A percentile compares a stretch with the other conserved stretches of the same genome.
Evolutionary conservation across 1,284 basidiomycete genomes (phyloP).

Genomic region (Stereum hirsutum): DNA sequence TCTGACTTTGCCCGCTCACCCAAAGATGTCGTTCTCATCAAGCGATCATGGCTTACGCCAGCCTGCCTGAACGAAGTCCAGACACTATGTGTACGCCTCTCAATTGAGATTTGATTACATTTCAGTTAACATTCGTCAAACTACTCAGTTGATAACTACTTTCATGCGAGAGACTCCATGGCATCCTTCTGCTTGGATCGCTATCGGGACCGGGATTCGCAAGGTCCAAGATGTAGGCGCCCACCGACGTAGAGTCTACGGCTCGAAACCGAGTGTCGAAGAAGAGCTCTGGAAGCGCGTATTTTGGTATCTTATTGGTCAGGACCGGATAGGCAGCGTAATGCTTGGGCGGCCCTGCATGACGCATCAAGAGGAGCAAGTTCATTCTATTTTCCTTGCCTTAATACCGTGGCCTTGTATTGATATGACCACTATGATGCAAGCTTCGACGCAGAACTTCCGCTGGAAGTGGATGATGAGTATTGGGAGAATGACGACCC

Average conservation of each 20-base stretch:
- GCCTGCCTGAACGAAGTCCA: constrained; percentile 23
- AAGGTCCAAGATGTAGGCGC: constrained; percentile 36
- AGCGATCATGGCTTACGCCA: constrained; percentile 14
- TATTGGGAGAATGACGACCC: constrained; percentile 60
- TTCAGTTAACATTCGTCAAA: constrained; percentile 12
- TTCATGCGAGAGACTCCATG: constrained; percentile 12
- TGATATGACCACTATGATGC: constrained; percentile 1
- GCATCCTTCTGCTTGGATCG: constrained; percentile 26
- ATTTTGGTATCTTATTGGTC: constrained; percentile 43
- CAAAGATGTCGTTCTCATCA: constrained; percentile 14
- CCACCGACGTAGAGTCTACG: constrained; percentile 28
- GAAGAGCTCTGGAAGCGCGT: constrained; percentile 44
- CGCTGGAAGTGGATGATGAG: constrained; percentile 81
- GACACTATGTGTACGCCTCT: constrained; percentile 19
- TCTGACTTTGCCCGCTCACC: not conserved
- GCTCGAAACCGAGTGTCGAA: constrained; percentile 23
- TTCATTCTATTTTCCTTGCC: constrained; percentile 4
- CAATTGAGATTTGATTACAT: not conserved
- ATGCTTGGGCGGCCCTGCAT: constrained; percentile 65
- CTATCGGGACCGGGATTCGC: constrained; percentile 34
- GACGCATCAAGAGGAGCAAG: constrained; percentile 74
- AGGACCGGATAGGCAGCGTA: constrained; percentile 57
- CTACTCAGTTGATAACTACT: constrained; percentile 16
- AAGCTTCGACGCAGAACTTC: constrained; percentile 73
- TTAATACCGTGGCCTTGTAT: not conserved